Evolutionary conservation across 805 yeast genomes (phyloP).

Genomic region (Metschnikowia aberdeeniae): DNA sequence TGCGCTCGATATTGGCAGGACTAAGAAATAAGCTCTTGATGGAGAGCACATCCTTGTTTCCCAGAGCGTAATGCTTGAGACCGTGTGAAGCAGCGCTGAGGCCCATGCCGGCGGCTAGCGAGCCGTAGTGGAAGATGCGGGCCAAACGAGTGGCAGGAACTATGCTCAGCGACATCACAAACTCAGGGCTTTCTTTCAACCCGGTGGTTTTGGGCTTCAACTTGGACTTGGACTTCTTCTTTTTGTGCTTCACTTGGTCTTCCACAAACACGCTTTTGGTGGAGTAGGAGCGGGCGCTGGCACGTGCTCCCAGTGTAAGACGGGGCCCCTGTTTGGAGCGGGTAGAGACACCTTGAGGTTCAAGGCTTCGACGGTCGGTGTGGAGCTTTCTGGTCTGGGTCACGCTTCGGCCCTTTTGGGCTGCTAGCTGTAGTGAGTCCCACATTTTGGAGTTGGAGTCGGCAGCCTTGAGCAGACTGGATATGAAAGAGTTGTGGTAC

Average conservation of each 20-base stretch:
- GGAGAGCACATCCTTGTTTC: conserved; percentile 42
- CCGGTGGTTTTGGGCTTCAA: conserved; percentile 18
- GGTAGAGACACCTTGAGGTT: neutral
- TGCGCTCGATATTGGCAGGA: conserved; percentile 78
- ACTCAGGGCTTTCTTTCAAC: conserved; percentile 20
- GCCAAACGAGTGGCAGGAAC: conserved; percentile 88
- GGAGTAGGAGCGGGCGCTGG: conserved; percentile 7
- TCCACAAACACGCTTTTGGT: conserved; percentile 11
- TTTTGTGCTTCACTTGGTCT: conserved; percentile 9
- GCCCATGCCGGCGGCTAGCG: conserved; percentile 88
- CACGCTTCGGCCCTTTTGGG: neutral
- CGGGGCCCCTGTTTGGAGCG: neutral
- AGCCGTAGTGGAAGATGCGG: conserved; percentile 87
- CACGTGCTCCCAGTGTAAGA: neutral
- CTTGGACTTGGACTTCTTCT: conserved; percentile 9
- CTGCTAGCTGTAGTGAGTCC: conserved; percentile 14
- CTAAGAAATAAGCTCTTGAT: conserved; percentile 62
- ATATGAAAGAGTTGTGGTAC: conserved; percentile 21
- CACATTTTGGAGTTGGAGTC: conserved; percentile 25
- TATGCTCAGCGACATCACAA: conserved; percentile 56
- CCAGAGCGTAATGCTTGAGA: conserved; percentile 59
- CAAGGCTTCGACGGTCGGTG: no score
- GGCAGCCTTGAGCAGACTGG: conserved; percentile 18
- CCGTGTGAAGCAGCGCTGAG: conserved; percentile 78
- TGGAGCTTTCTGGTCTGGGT: conserved; percentile 5